Evolutionary conservation across 1,139 yeast genomes (phyloP).

Genomic region (Lodderomyces pseudojiufengensis): DNA sequence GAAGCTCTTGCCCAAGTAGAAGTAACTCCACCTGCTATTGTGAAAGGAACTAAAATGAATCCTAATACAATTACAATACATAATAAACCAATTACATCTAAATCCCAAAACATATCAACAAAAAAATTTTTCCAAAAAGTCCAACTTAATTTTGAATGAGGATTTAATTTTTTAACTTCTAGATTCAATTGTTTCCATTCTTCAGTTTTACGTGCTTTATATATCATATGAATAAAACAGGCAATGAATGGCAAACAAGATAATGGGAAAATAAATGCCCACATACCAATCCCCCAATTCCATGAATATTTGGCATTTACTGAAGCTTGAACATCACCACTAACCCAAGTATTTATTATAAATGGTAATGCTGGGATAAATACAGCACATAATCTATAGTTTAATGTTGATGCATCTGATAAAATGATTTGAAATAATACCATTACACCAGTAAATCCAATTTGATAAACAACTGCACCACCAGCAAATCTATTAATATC

Average conservation of each 20-base stretch:
- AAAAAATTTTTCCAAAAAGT: constrained; percentile 17
- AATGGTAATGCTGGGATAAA: constrained; percentile 68
- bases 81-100: constrained; percentile 54
- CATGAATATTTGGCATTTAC: constrained; percentile 33
- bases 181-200: constrained; percentile 33
- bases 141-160: constrained; percentile 11
- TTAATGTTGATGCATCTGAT: constrained; percentile 62
- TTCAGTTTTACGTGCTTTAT: constrained; percentile 47
- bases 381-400: constrained; percentile 63
- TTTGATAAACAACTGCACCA: constrained; percentile 65
- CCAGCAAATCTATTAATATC: constrained; percentile 66
- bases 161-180: constrained; percentile 23
- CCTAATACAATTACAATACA: constrained; percentile 51
- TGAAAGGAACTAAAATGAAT: constrained; percentile 50
- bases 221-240: constrained; percentile 55
- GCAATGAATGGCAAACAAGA: constrained; percentile 53
- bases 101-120: constrained; percentile 39
- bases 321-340: constrained; percentile 48
- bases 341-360: constrained; percentile 74
- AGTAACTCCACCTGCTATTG: constrained; percentile 55
- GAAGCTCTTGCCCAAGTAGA: constrained; percentile 49
- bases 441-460: constrained; percentile 64
- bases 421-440: constrained; percentile 52
- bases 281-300: constrained; percentile 76
- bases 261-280: constrained; percentile 74